Evolutionary conservation across 345 rosid species (phyloP), one percentile per base, ranked within the genome.

Genomic region (Eucalyptus rudis): DNA sequence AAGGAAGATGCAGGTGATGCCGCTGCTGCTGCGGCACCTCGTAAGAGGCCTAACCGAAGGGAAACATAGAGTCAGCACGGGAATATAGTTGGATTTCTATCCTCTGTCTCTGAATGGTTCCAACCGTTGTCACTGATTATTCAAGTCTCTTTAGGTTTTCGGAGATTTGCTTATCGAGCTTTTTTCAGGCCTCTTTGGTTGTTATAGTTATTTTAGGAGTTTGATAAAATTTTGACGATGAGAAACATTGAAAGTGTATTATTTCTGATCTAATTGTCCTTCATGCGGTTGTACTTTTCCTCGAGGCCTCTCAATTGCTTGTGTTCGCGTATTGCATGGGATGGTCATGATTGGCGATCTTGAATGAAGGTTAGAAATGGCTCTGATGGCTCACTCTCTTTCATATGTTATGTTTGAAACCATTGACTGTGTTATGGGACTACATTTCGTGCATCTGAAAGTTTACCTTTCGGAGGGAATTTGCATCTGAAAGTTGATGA

Each of bases 21-120:
- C 36, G 27, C 87, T 31, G 33, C 59, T 44, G 88, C 50, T 7
- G 89, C 50, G 7, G 87, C 88, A 10, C 87, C 90, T 36, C 90
- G 87, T 31, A 86, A 71, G 88, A 90, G 88, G 89, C 31, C 62
- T 68, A 76, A 66, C 27, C 86, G 91, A 80, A 91, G 89, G 89
- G 91, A 90, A 56, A 90, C 90, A 52, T 68, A 44, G 15, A 44
- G 66, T 43, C 79, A 27, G 56, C 87, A 2, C 25, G 56, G 24
- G 25, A 86, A 24, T 52, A 14, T 49, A 25, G 43, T 49, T 52
- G 8, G 14, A 86, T 52, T 43, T 49, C 58, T 49, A 19, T 86
- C 59, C 31, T 86, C 20, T 54, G 87, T 58, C 29, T 86, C 47
- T 2, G 83, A 76, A 36, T 36, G 83, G 40, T 52, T 44, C 43